phyloP scores from a whole-genome alignment of 352 stramenopile genomes.

The Elongisporangium prolatum region DNA sequence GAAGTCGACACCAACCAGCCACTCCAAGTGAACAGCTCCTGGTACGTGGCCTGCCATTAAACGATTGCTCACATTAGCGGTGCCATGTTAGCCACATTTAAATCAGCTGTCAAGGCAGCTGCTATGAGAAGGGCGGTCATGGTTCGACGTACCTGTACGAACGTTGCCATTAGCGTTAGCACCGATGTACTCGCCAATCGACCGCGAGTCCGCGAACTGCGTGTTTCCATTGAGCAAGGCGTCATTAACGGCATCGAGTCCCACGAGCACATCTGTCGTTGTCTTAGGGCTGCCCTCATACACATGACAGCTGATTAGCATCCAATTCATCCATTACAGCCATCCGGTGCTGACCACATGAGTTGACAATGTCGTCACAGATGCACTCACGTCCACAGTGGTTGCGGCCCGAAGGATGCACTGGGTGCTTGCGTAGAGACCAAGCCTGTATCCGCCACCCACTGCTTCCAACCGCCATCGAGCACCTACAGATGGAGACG shows the following conservation, averaged over 20 bases:
- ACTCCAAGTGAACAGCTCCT: constrained; percentile 71
- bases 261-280: constrained; percentile 20
- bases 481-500: constrained; percentile 30
- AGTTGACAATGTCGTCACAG: background rate
- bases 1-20: constrained; percentile 52
- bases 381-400: constrained; percentile 11
- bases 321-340: background rate
- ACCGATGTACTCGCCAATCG: constrained; percentile 24
- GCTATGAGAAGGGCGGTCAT: background rate
- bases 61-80: background rate
- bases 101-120: background rate
- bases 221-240: constrained; percentile 13
- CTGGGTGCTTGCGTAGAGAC: constrained; percentile 25
- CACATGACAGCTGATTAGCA: background rate
- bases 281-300: constrained; percentile 5
- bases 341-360: constrained; percentile 1
- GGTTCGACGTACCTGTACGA: constrained; percentile 6
- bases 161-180: constrained; percentile 23
- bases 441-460: constrained; percentile 39
- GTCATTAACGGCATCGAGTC: constrained; percentile 21
- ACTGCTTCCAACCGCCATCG: constrained; percentile 68
- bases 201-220: constrained; percentile 33
- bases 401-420: background rate
- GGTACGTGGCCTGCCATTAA: constrained; percentile 24
- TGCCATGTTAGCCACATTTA: background rate